Evolutionary conservation across 495 filamentous ascomycete species (phyloP).

Genomic region (Pseudomonodictys pantanalensis): DNA sequence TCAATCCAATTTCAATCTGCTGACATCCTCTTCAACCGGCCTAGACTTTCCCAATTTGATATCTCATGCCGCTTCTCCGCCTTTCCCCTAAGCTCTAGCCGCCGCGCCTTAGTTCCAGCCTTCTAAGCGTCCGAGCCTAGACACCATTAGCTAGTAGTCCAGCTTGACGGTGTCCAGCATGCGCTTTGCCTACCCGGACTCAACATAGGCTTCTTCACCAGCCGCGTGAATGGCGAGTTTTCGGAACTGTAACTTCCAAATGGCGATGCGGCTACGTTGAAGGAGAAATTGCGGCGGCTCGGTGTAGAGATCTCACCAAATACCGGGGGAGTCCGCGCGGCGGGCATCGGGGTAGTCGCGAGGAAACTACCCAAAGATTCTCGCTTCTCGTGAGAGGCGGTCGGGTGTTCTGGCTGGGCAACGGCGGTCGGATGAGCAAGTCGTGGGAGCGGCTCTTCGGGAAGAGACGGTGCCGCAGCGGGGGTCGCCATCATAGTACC

Average conservation of each 20-base stretch:
- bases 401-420: neutral
- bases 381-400: neutral
- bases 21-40: too few relatives aligned
- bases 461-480: neutral
- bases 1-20: too few relatives aligned
- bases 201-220: neutral
- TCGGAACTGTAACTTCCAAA: constrained; percentile 6
- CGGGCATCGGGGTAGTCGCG: neutral
- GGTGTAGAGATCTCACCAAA: constrained; percentile 16
- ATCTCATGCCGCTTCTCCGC: too few relatives aligned
- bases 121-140: too few relatives aligned
- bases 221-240: constrained; percentile 8
- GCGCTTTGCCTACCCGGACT: too few relatives aligned
- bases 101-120: too few relatives aligned
- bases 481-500: neutral
- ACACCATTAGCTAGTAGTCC: too few relatives aligned
- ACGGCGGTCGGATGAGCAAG: neutral
- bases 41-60: too few relatives aligned
- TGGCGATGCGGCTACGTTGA: constrained; percentile 15
- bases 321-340: neutral
- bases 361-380: neutral
- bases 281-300: neutral
- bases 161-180: too few relatives aligned
- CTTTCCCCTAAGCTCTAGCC: too few relatives aligned
- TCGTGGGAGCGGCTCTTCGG: neutral